Percentiles rank a stretch among this genome's conserved stretches.
Conservation (phyloP, 164 flowering plant species). For the Chimonanthus praecox region DNA sequence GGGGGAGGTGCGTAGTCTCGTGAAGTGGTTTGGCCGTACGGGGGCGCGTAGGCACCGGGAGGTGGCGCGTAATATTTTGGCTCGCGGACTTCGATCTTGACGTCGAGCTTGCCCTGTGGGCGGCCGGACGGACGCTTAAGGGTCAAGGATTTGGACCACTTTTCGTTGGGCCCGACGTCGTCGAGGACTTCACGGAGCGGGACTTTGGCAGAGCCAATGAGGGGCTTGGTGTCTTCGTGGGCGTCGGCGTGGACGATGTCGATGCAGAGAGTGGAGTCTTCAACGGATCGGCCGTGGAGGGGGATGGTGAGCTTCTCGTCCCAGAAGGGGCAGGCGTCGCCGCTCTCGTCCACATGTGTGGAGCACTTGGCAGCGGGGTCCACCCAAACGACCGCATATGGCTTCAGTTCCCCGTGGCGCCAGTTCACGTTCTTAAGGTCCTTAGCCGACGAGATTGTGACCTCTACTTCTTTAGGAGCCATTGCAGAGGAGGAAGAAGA, state of each 20-base stretch:
- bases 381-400: constrained; percentile 82
- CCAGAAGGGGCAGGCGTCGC: constrained; percentile 63
- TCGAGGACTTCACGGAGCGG: constrained; percentile 42
- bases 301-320: constrained; percentile 53
- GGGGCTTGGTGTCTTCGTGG: constrained; percentile 46
- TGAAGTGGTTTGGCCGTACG: neutral
- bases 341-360: constrained; percentile 48
- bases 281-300: constrained; percentile 27
- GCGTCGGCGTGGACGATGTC: constrained; percentile 55
- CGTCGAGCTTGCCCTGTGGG: constrained; percentile 69
- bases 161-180: constrained; percentile 42
- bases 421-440: constrained; percentile 86
- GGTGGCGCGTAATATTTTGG: constrained; percentile 32
- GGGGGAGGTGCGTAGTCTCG: neutral
- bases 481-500: constrained; percentile 1
- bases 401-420: constrained; percentile 61
- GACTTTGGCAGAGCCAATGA: constrained; percentile 51
- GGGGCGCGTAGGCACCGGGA: constrained; percentile 17
- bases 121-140: constrained; percentile 85
- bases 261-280: constrained; percentile 40
- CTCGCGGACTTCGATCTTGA: constrained; percentile 35
- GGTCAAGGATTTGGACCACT: constrained; percentile 18
- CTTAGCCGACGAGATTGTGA: constrained; percentile 54
- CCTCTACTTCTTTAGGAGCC: constrained; percentile 38
- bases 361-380: constrained; percentile 53